These are phyloP conservation scores for Naganishia kalamii DNA, from an alignment of 768 basidiomycete species.

Conservation along the genomic window DNA sequence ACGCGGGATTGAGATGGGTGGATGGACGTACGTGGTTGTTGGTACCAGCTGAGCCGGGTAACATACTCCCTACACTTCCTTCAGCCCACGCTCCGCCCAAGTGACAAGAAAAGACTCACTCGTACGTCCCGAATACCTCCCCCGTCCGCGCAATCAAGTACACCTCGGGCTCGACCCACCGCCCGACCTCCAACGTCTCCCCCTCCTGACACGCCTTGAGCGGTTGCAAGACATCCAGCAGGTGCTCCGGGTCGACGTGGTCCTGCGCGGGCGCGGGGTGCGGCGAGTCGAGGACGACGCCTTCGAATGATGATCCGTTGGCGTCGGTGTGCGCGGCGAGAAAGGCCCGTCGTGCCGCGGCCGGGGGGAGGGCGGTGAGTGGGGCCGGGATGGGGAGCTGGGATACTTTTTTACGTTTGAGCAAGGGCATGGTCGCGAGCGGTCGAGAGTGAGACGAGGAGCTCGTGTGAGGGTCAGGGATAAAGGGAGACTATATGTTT, in stretches of 20 bases:
- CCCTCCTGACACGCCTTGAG: not conserved
- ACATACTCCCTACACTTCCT: slow-evolving; percentile 6
- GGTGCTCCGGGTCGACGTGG: not conserved
- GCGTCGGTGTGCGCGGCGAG: not conserved
- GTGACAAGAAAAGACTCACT: too few species aligned
- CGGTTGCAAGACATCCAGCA: not conserved
- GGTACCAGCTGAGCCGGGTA: slow-evolving; percentile 14
- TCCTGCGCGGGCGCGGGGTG: not conserved
- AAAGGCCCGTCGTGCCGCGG: not conserved
- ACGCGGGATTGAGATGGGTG: not conserved
- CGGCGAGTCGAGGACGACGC: not conserved
- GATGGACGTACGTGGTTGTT: not conserved
- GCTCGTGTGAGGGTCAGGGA: too few species aligned
- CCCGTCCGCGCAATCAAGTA: slow-evolving; percentile 20
- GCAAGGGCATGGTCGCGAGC: not conserved
- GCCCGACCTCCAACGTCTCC: not conserved
- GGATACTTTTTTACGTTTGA: slow-evolving; percentile 9
- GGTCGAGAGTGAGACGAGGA: not conserved
- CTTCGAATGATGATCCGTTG: not conserved
- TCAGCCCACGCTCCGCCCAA: too few species aligned
- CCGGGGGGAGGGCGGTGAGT: not conserved
- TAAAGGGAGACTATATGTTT: too few species aligned
- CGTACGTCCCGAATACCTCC: slow-evolving; percentile 25
- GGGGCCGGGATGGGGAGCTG: not conserved
- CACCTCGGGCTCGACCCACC: slow-evolving; percentile 23